Percentiles rank a stretch among this genome's conserved stretches.
Evolutionary conservation across 2,329 filamentous ascomycete species (phyloP).

Genomic region (Alternaria atra): DNA sequence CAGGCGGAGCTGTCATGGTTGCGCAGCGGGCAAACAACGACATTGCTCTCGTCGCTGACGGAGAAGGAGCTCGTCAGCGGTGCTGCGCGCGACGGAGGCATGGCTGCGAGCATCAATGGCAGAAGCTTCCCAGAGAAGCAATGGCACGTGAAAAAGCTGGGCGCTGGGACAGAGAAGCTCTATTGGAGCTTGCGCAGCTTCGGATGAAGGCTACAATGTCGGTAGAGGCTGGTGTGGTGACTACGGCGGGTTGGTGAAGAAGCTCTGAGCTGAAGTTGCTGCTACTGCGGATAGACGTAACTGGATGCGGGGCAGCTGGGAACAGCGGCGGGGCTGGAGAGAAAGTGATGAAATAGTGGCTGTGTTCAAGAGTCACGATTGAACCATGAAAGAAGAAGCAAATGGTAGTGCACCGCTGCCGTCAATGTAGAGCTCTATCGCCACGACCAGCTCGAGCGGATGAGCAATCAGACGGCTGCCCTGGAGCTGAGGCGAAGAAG

Average conservation of each 20-base stretch:
- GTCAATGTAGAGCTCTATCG: constrained; percentile 15
- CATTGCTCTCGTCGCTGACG: constrained; percentile 89
- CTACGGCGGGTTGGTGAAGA: constrained; percentile 8
- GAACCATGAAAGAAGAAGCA: constrained; percentile 6
- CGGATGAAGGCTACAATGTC: constrained; percentile 3
- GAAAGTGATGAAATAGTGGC: constrained; percentile 12
- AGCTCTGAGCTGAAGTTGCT: constrained; percentile 18
- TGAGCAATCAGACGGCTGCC: constrained; percentile 18
- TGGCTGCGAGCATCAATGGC: constrained; percentile 62
- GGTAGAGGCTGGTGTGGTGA: constrained; percentile 4
- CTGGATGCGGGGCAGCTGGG: constrained; percentile 19
- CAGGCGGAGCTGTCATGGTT: constrained; percentile 98
- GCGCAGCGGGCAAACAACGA: constrained; percentile 93
- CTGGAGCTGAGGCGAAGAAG: constrained; percentile 18
- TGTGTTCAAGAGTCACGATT: constrained; percentile 8
- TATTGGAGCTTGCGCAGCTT: constrained; percentile 12
- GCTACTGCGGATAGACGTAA: constrained; percentile 19
- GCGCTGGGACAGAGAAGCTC: constrained; percentile 3
- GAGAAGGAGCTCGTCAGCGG: constrained; percentile 90
- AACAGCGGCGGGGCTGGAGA: constrained; percentile 16
- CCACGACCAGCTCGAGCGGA: constrained; percentile 18
- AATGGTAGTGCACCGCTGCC: constrained; percentile 10
- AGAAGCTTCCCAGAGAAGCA: constrained; percentile 15
- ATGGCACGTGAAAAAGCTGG: constrained; percentile 14
- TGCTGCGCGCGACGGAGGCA: constrained; percentile 82